phyloP scores from a whole-genome alignment of 306 rosid species.

The Argentina anserina region DNA sequence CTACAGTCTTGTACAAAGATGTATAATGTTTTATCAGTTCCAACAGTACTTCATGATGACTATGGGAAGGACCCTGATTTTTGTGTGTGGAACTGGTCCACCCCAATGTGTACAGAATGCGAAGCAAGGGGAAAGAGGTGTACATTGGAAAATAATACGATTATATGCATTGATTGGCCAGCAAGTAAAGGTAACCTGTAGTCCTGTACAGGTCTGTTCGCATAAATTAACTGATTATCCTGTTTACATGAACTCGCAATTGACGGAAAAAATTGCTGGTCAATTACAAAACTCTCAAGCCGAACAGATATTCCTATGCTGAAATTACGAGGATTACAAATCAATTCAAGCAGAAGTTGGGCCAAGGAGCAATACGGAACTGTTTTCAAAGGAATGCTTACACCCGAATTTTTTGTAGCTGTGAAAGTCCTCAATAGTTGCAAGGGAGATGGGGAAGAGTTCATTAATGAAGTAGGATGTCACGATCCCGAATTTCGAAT shows the following conservation, averaged over 20 bases:
- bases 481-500: no score
- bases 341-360: background rate
- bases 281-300: no score
- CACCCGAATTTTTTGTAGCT: constrained; percentile 3
- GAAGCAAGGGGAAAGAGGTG: constrained; percentile 28
- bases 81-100: constrained; percentile 5
- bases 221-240: no score
- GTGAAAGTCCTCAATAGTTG: background rate
- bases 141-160: background rate
- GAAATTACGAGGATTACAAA: no score
- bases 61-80: no score
- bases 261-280: no score
- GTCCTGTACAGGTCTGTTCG: no score
- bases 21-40: constrained; percentile 1
- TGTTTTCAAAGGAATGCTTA: constrained; percentile 34
- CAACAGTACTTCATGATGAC: no score
- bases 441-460: constrained; percentile 2
- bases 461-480: constrained; percentile 12
- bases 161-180: no score
- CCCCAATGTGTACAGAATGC: constrained; percentile 32
- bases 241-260: no score
- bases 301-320: no score
- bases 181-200: constrained; percentile 20
- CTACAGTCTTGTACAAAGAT: constrained; percentile 29
- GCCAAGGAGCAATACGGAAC: constrained; percentile 38